phyloP scores from a whole-genome alignment of 176 grass and related monocot genomes.

The Cenchrus purpureus region DNA sequence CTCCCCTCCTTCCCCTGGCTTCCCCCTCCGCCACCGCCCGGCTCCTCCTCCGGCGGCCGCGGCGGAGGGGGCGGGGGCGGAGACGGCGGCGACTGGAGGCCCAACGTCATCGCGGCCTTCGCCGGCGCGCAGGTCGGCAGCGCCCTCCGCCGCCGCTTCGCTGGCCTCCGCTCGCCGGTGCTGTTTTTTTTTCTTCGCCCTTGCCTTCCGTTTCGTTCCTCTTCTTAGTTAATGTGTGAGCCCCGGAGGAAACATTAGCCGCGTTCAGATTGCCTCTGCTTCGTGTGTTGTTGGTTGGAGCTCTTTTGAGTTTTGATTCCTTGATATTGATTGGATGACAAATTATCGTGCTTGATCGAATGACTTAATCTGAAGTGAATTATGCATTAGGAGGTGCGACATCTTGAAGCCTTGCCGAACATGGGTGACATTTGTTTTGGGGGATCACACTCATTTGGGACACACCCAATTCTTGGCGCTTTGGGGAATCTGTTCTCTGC shows the following conservation, averaged over 20 bases:
- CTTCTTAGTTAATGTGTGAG: not conserved
- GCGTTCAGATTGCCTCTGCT: not conserved
- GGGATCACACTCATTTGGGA: conserved; percentile 26
- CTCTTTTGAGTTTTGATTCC: not conserved
- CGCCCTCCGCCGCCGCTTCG: conserved; percentile 54
- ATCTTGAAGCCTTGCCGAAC: conserved; percentile 41
- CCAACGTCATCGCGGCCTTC: conserved; percentile 46
- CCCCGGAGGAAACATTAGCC: not conserved
- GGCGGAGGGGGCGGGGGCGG: conserved; percentile 36
- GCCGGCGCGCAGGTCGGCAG: conserved; percentile 55
- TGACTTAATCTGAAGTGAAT: not conserved
- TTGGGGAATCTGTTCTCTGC: conserved; percentile 33
- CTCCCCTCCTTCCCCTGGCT: conserved; percentile 51
- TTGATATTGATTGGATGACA: not conserved
- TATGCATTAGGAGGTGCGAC: conserved; percentile 40
- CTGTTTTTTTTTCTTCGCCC: not conserved
- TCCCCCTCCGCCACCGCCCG: conserved; percentile 54
- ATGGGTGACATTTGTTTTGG: conserved; percentile 47
- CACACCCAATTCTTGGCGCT: conserved; percentile 39
- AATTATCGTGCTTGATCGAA: not conserved
- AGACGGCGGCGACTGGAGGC: conserved; percentile 52
- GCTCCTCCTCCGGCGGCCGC: conserved; percentile 45
- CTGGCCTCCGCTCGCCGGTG: conserved; percentile 49
- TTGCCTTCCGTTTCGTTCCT: not conserved
- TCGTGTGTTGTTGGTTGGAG: not conserved